A percentile compares a stretch with the other conserved stretches of the same genome.
phyloP scores from a whole-genome alignment of 352 stramenopile species.

The Pythium plurisporium region DNA sequence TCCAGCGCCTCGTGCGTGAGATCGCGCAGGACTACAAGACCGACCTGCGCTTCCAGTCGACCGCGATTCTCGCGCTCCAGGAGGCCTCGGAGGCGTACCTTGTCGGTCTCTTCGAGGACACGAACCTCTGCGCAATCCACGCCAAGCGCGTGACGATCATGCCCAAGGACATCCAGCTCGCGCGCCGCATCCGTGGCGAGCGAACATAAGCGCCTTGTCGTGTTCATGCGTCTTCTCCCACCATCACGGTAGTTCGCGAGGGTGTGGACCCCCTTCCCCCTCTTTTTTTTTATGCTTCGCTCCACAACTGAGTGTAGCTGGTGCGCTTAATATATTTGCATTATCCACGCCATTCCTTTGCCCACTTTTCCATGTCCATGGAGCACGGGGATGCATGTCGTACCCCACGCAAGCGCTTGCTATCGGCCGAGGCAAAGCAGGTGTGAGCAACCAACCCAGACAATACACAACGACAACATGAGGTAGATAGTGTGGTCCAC shows the following conservation, averaged over 20 bases:
- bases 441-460: not conserved
- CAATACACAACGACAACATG: too few relatives aligned
- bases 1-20: slow-evolving; percentile 86
- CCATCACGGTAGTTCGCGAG: too few relatives aligned
- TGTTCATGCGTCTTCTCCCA: not conserved
- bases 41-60: slow-evolving; percentile 51
- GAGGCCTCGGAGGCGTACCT: slow-evolving; percentile 83
- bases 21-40: slow-evolving; percentile 55
- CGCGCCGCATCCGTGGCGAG: slow-evolving; percentile 79
- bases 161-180: slow-evolving; percentile 93
- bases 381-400: too few relatives aligned
- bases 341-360: not conserved
- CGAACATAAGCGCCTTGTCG: slow-evolving; percentile 22
- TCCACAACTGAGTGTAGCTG: slow-evolving; percentile 6
- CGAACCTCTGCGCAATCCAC: slow-evolving; percentile 91
- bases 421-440: too few relatives aligned
- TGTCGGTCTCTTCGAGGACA: slow-evolving; percentile 87
- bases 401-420: too few relatives aligned
- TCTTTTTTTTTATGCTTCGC: slow-evolving; percentile 4
- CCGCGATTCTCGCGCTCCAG: slow-evolving; percentile 68
- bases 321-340: slow-evolving; percentile 26
- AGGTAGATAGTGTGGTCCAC: not conserved
- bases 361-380: not conserved
- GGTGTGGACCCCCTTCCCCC: too few relatives aligned
- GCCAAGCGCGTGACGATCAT: slow-evolving; percentile 94